Evolutionary conservation across 176 grass and related monocot genomes (phyloP), one percentile per base, ranked within the genome.

Genomic region (Miscanthus lutarioriparius): DNA sequence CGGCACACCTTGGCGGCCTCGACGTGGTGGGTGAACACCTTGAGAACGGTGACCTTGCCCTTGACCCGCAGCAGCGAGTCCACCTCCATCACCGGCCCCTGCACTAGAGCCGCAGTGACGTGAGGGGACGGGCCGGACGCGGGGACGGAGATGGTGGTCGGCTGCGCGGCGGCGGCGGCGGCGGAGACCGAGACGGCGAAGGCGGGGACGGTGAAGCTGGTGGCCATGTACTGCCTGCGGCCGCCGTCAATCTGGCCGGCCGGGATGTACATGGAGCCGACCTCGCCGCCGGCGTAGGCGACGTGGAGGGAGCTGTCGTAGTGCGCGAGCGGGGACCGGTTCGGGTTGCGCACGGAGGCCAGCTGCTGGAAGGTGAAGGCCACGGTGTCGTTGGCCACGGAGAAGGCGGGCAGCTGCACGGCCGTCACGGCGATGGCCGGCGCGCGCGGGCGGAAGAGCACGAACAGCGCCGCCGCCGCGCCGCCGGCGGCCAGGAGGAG

Each of bases 221-320:
- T 84, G n/a, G 91, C 64, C 83, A 97, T 92, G 88, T 86, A 89
- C 81, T 91, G 90, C 76, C 84, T 94, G 67, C 84, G 72, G 1
- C 92, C 95, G 2, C 88, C 92, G 64, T 38, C 90, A 74, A 97
- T 97, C 75, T 84, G 78, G 0, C 92, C 92, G 0, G 95, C 90
- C 1, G 95, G 94, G 76, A 97, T 97, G 89, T 91, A 97, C 89
- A 90, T 94, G 72, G 82, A 84, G 40, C 89, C 89, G 77, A 93
- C 91, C 82, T 90, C 91, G 35, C 84, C 41, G 83, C 94, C 89
- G 83, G 51, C 93, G 75, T 83, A 97, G 78, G 77, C 91, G 51
- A 97, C 87, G 75, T 62, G 91, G 84, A 97, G 87, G 1, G 91
- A 93, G 75, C 94, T 97, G 87, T 94, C 89, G 73, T 92, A 97